phyloP scores from a whole-genome alignment of 345 rosid species.

The Brassica carinata region DNA sequence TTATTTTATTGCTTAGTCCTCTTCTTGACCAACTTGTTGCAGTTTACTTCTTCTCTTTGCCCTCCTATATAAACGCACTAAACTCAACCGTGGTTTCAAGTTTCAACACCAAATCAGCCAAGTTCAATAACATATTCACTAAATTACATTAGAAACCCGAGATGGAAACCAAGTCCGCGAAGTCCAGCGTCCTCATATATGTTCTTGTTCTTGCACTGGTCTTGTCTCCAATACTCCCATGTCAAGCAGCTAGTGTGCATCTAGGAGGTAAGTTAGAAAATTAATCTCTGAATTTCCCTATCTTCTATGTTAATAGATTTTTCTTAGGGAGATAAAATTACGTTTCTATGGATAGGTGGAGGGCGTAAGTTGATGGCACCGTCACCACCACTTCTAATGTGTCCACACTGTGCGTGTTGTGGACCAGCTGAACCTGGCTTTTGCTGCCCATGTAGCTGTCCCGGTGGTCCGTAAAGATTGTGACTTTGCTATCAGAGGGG shows the following conservation, averaged over 20 bases:
- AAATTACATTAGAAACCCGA: background rate
- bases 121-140: background rate
- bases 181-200: background rate
- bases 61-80: conserved; percentile 12
- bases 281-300: background rate
- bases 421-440: conserved; percentile 34
- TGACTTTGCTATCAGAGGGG: conserved; percentile 2
- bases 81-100: conserved; percentile 1
- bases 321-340: background rate
- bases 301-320: background rate
- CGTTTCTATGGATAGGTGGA: conserved; percentile 24
- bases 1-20: conserved; percentile 12
- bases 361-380: conserved; percentile 41
- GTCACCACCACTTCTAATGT: conserved; percentile 32
- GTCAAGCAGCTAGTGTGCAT: conserved; percentile 28
- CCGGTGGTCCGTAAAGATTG: conserved; percentile 17
- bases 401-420: conserved; percentile 42
- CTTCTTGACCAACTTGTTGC: conserved; percentile 29
- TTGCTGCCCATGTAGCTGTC: conserved; percentile 40
- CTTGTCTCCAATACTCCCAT: conserved; percentile 29
- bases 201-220: conserved; percentile 29
- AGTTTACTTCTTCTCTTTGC: conserved; percentile 6
- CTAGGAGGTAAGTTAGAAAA: conserved; percentile 21
- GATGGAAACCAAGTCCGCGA: conserved; percentile 24
- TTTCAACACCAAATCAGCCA: conserved; percentile 1